Evolutionary conservation across 495 filamentous ascomycete genomes (phyloP).

Genomic region (Ramalina peruviana): DNA sequence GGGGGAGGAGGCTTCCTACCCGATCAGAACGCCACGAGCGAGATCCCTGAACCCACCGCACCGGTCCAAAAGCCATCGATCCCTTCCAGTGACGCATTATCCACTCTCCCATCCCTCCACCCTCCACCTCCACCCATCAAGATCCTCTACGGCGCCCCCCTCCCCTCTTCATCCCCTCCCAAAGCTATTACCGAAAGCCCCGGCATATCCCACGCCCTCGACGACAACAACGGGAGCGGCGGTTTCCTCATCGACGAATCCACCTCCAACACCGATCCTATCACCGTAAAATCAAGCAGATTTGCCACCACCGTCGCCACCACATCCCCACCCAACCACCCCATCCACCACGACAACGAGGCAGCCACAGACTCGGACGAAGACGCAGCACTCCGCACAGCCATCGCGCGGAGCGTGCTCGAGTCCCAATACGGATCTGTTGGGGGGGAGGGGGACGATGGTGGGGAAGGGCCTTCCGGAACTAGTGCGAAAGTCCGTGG

Average conservation of each 20-base stretch:
- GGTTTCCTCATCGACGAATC: neutral
- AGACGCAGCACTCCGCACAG: neutral
- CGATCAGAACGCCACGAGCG: neutral
- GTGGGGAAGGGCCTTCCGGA: neutral
- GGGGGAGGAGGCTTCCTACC: conserved; percentile 12
- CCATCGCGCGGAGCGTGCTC: neutral
- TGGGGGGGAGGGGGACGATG: neutral
- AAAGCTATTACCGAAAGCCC: neutral
- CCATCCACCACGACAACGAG: neutral
- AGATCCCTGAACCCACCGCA: conserved; percentile 9
- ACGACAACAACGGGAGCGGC: neutral
- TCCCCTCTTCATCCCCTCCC: neutral
- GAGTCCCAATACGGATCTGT: neutral
- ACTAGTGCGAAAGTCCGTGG: neutral
- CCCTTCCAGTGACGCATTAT: neutral
- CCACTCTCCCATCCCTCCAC: neutral
- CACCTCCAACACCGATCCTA: neutral
- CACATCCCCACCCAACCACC: no score
- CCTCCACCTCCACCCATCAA: neutral
- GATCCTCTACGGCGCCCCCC: neutral
- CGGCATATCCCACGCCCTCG: neutral
- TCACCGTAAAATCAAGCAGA: no score
- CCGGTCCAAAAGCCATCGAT: neutral
- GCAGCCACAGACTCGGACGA: neutral
- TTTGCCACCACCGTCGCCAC: no score